Evolutionary conservation across 192 early-diverging fungal species (phyloP).

Genomic region (Podila epicladia): DNA sequence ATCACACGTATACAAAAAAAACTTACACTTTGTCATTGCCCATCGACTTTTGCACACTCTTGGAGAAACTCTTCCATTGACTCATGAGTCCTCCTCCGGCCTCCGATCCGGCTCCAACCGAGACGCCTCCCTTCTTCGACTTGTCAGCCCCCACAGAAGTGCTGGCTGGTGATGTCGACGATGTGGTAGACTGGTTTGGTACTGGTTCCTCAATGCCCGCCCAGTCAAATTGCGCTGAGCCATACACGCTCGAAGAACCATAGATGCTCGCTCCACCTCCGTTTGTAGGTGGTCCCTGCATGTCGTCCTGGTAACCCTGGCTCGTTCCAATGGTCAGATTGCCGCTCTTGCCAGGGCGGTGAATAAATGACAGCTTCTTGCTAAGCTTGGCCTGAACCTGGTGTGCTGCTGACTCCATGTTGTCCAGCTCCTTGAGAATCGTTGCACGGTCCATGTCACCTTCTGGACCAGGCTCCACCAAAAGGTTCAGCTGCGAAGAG

Average conservation of each 20-base stretch:
- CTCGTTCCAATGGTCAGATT: constrained; percentile 30
- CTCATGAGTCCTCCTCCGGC: constrained; percentile 40
- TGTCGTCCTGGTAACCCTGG: constrained; percentile 26
- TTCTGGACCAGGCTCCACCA: constrained; percentile 38
- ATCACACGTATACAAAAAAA: not conserved
- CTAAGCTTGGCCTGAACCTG: constrained; percentile 34
- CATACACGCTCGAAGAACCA: constrained; percentile 11
- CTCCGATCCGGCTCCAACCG: constrained; percentile 24
- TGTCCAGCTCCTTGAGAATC: constrained; percentile 30
- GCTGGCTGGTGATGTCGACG: not conserved
- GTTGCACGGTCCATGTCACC: constrained; percentile 18
- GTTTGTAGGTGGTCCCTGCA: constrained; percentile 35
- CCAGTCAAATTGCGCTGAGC: constrained; percentile 12
- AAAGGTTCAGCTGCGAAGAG: constrained; percentile 18
- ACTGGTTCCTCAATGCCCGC: constrained; percentile 12
- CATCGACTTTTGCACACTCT: constrained; percentile 53
- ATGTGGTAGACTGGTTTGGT: constrained; percentile 2
- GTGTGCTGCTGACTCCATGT: constrained; percentile 17
- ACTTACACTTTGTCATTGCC: constrained; percentile 52
- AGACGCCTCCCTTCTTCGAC: constrained; percentile 32
- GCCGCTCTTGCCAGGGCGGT: constrained; percentile 43
- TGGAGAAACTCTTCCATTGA: constrained; percentile 53
- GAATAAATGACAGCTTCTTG: constrained; percentile 47
- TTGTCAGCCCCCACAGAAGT: constrained; percentile 5
- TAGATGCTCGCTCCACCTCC: constrained; percentile 19